Evolutionary conservation across 148 eudicot genomes (phyloP).

Genomic region (Silene latifolia): DNA sequence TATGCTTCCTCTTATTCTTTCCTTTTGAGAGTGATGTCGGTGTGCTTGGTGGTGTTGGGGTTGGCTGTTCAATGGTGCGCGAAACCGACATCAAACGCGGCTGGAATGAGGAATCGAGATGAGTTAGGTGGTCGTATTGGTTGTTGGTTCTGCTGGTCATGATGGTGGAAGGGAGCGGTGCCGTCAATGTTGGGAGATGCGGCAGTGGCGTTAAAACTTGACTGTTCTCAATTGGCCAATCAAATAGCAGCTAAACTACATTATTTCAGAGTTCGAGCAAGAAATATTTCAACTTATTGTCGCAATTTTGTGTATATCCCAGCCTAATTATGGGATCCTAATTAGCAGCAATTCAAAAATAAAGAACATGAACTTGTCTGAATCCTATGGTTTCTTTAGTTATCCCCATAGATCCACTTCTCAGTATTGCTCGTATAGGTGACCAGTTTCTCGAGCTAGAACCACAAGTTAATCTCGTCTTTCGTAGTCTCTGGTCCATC

Average conservation of each 20-base stretch:
- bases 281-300: conserved; percentile 17
- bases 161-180: too few species aligned
- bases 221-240: conserved; percentile 13
- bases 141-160: too few species aligned
- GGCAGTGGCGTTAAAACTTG: neutral
- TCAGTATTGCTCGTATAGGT: conserved; percentile 69
- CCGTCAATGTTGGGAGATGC: too few species aligned
- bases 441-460: conserved; percentile 88
- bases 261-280: conserved; percentile 19
- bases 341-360: neutral
- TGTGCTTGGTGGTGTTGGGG: too few species aligned
- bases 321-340: conserved; percentile 7
- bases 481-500: conserved; percentile 98
- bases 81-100: too few species aligned
- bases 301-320: conserved; percentile 16
- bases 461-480: conserved; percentile 88
- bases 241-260: conserved; percentile 20
- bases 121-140: too few species aligned
- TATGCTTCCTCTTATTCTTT: too few species aligned
- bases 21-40: too few species aligned
- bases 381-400: conserved; percentile 32
- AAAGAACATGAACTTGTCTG: conserved; percentile 1
- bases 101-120: too few species aligned
- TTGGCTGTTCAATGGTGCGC: too few species aligned
- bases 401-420: conserved; percentile 83